Conservation (phyloP, 352 stramenopile species). For the Globisporangium nunn region DNA sequence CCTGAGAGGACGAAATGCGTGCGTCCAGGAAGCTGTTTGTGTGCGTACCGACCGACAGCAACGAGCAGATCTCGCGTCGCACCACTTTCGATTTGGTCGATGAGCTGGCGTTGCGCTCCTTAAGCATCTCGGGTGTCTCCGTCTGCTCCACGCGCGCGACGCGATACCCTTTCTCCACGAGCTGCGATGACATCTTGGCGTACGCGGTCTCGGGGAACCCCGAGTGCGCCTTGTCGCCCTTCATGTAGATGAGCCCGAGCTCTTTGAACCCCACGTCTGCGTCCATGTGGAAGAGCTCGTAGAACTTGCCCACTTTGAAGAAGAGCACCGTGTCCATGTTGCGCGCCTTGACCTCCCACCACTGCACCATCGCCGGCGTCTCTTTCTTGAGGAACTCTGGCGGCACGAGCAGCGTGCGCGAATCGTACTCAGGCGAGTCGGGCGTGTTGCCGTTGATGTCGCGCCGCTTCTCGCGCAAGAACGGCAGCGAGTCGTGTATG, state of each 20-base stretch:
- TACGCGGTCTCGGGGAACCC: constrained; percentile 98
- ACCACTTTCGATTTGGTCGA: constrained; percentile 86
- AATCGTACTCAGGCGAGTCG: constrained; percentile 88
- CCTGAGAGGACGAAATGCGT: constrained; percentile 44
- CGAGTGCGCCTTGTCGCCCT: constrained; percentile 95
- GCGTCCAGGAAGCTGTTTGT: constrained; percentile 94
- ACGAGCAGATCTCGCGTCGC: constrained; percentile 92
- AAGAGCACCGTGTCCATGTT: constrained; percentile 98
- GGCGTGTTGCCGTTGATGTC: constrained; percentile 84
- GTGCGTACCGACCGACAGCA: constrained; percentile 94
- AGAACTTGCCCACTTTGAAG: constrained; percentile 99
- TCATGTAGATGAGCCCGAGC: constrained; percentile 98
- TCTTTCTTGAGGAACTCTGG: constrained; percentile 84
- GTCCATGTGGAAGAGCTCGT: constrained; percentile 97
- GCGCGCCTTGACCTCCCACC: constrained; percentile 96
- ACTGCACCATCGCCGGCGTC: constrained; percentile 96
- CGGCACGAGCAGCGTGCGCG: constrained; percentile 89
- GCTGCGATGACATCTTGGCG: constrained; percentile 91
- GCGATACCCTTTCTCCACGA: constrained; percentile 95
- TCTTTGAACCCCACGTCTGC: constrained; percentile 96
- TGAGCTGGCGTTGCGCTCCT: constrained; percentile 85
- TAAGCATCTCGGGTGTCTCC: constrained; percentile 97
- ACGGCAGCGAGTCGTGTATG: constrained; percentile 91
- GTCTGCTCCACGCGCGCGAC: constrained; percentile 99
- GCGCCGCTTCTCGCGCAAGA: constrained; percentile 80